Evolutionary conservation across 2,329 filamentous ascomycete genomes (phyloP).

Genomic region (Aspergillus candidus): DNA sequence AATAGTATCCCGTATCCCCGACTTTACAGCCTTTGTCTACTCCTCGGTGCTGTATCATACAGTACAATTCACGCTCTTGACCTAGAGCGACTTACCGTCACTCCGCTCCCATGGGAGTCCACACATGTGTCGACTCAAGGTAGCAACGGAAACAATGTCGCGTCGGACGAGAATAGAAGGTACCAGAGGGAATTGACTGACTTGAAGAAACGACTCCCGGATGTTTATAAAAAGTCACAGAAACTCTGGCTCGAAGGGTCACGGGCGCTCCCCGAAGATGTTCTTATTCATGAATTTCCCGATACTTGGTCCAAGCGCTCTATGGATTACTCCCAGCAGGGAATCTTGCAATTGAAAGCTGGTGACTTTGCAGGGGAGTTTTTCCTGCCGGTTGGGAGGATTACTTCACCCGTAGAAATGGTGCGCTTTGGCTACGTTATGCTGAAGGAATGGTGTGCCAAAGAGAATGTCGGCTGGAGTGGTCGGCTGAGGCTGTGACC

Average conservation of each 20-base stretch:
- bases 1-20: slow-evolving; percentile 34
- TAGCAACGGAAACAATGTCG: slow-evolving; percentile 37
- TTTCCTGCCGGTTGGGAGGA: slow-evolving; percentile 40
- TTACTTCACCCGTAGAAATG: slow-evolving; percentile 40
- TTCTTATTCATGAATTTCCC: slow-evolving; percentile 38
- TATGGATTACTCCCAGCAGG: slow-evolving; percentile 32
- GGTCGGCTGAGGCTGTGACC: slow-evolving; percentile 22
- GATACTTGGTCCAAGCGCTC: slow-evolving; percentile 39
- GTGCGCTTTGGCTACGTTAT: slow-evolving; percentile 41
- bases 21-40: slow-evolving; percentile 39
- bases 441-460: slow-evolving; percentile 42
- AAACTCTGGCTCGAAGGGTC: slow-evolving; percentile 41
- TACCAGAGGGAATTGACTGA: slow-evolving; percentile 35
- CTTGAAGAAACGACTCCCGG: slow-evolving; percentile 35
- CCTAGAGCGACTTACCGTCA: slow-evolving; percentile 39
- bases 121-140: slow-evolving; percentile 38
- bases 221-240: slow-evolving; percentile 38
- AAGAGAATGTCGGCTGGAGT: slow-evolving; percentile 42
- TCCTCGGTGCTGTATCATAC: slow-evolving; percentile 44
- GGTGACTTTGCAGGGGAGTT: slow-evolving; percentile 34
- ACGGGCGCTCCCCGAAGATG: slow-evolving; percentile 35
- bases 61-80: slow-evolving; percentile 42
- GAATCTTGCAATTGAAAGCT: slow-evolving; percentile 28
- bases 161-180: slow-evolving; percentile 33
- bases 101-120: slow-evolving; percentile 34